A percentile compares a stretch with the other conserved stretches of the same genome.
Evolutionary conservation across 2,329 filamentous ascomycete genomes (phyloP).

Genomic region (Cladosporium sp.): DNA sequence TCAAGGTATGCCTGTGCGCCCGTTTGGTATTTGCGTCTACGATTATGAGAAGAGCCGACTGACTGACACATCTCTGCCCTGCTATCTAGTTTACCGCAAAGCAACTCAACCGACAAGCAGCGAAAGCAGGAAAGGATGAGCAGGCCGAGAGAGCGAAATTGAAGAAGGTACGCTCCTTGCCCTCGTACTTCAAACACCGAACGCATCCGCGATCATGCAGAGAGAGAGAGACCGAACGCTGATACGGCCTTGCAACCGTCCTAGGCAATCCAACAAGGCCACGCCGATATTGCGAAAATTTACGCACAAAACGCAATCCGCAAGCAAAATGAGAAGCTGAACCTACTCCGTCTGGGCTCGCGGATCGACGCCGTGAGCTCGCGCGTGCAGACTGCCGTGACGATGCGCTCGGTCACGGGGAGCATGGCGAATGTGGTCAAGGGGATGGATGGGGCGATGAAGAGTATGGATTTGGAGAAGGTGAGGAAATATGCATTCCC

Average conservation of each 20-base stretch:
- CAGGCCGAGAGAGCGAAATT: conserved; percentile 58
- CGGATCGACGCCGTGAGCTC: conserved; percentile 58
- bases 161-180: conserved; percentile 58
- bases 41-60: too few species aligned
- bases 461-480: conserved; percentile 60
- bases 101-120: conserved; percentile 59
- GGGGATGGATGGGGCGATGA: conserved; percentile 60
- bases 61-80: too few species aligned
- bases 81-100: conserved; percentile 57
- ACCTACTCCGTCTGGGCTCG: conserved; percentile 53
- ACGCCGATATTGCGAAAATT: conserved; percentile 59
- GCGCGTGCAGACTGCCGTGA: conserved; percentile 60
- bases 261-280: conserved; percentile 55
- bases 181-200: too few species aligned
- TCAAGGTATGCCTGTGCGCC: conserved; percentile 45
- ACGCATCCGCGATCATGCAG: too few species aligned
- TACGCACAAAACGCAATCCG: conserved; percentile 61
- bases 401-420: conserved; percentile 57
- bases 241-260: neutral
- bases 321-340: conserved; percentile 60
- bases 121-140: conserved; percentile 59
- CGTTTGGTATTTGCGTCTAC: neutral
- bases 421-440: conserved; percentile 61
- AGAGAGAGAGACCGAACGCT: too few species aligned
- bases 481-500: too few species aligned